These are phyloP conservation scores for Fusarium liriodendri DNA, from an alignment of 2,329 filamentous ascomycete genomes.

Conservation along the genomic window DNA sequence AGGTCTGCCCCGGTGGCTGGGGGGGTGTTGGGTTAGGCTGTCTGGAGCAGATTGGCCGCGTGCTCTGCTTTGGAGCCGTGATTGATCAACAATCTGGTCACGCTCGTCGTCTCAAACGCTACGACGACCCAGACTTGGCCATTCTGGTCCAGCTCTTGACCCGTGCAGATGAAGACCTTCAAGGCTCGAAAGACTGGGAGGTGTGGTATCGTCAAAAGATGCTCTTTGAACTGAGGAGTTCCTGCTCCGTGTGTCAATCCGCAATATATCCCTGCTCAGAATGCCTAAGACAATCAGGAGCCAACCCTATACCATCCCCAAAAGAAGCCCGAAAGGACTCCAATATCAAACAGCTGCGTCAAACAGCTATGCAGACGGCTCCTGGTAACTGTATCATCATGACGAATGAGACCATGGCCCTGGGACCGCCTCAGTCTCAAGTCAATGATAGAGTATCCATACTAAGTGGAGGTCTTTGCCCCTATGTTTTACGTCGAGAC, in stretches of 20 bases:
- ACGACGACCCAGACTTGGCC: slow-evolving; percentile 22
- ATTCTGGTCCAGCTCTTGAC: slow-evolving; percentile 17
- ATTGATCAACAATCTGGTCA: neutral
- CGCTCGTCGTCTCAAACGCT: slow-evolving; percentile 2
- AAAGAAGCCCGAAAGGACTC: slow-evolving; percentile 4
- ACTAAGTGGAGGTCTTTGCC: slow-evolving; percentile 32
- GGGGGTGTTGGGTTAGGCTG: neutral
- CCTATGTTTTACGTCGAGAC: slow-evolving; percentile 24
- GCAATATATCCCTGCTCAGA: slow-evolving; percentile 1
- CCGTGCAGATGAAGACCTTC: neutral
- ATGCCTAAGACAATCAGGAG: neutral
- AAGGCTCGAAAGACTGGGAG: neutral
- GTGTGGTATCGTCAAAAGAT: slow-evolving; percentile 6
- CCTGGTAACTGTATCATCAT: slow-evolving; percentile 26
- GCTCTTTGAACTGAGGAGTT: slow-evolving; percentile 1
- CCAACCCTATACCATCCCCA: neutral
- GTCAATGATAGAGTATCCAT: slow-evolving; percentile 23
- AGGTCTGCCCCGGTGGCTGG: slow-evolving; percentile 16
- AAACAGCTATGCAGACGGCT: slow-evolving; percentile 15
- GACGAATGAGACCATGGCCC: slow-evolving; percentile 14
- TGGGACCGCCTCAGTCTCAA: slow-evolving; percentile 21
- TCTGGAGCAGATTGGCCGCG: slow-evolving; percentile 8
- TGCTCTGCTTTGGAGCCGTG: slow-evolving; percentile 29
- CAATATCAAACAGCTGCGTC: neutral
- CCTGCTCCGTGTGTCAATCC: slow-evolving; percentile 6